phyloP scores from a whole-genome alignment of 164 flowering plant species.

The Dillenia suffruticosa region DNA sequence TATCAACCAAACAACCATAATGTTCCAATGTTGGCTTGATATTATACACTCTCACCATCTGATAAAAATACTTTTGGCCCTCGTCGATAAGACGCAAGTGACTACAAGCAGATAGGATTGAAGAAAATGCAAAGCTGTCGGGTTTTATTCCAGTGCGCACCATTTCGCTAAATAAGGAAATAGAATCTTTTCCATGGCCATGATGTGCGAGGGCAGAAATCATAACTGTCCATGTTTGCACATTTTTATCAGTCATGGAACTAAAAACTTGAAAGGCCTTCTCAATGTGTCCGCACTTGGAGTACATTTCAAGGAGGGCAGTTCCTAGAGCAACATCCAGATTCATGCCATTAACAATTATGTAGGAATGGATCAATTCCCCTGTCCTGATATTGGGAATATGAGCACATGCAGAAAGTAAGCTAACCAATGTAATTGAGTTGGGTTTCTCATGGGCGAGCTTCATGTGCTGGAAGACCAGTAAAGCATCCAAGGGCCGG shows the following conservation, averaged over 20 bases:
- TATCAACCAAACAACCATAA: slow-evolving; percentile 62
- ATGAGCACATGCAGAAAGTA: slow-evolving; percentile 47
- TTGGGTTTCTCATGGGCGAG: slow-evolving; percentile 37
- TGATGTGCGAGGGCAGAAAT: slow-evolving; percentile 45
- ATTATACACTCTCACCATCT: slow-evolving; percentile 32
- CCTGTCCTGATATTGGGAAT: slow-evolving; percentile 31
- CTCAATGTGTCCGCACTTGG: slow-evolving; percentile 50
- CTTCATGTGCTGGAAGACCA: slow-evolving; percentile 37
- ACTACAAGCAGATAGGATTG: slow-evolving; percentile 49
- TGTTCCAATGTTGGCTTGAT: slow-evolving; percentile 54
- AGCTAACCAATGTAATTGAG: slow-evolving; percentile 45
- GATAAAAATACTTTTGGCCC: slow-evolving; percentile 35
- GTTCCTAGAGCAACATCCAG: slow-evolving; percentile 43
- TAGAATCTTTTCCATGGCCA: slow-evolving; percentile 37
- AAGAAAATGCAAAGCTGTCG: slow-evolving; percentile 40
- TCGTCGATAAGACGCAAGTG: slow-evolving; percentile 44
- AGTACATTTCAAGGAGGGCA: slow-evolving; percentile 51
- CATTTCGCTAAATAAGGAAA: slow-evolving; percentile 44
- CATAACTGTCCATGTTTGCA: slow-evolving; percentile 60
- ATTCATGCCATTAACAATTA: slow-evolving; percentile 24
- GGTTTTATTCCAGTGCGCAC: slow-evolving; percentile 33
- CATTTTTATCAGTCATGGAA: slow-evolving; percentile 36
- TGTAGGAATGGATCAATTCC: slow-evolving; percentile 33
- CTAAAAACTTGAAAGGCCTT: slow-evolving; percentile 36
- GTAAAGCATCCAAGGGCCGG: slow-evolving; percentile 26